These are phyloP conservation scores for Leishmania major DNA, from an alignment of 208 protist genomes.

Conservation along the genomic window DNA sequence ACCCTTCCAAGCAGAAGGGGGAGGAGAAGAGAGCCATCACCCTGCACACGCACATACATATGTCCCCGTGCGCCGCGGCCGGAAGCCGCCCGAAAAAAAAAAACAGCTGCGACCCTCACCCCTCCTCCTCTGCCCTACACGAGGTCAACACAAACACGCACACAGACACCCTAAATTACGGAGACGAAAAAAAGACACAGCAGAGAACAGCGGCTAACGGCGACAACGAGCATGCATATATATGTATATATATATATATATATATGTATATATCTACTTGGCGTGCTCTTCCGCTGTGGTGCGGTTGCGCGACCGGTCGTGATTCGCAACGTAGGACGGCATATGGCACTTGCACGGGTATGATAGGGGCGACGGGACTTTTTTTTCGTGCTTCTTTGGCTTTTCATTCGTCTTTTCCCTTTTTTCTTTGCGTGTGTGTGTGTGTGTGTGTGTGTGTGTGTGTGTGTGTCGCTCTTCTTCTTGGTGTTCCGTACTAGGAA, in stretches of 20 bases:
- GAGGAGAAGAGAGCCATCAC: background rate
- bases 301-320: too few species aligned
- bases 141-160: too few species aligned
- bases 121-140: too few species aligned
- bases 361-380: background rate
- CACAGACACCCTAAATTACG: background rate
- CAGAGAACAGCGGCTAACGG: background rate
- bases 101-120: background rate
- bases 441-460: too few species aligned
- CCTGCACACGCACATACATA: background rate
- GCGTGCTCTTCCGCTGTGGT: too few species aligned
- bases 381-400: background rate
- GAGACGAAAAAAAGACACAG: background rate
- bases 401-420: background rate
- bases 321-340: too few species aligned
- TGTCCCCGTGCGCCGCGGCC: background rate
- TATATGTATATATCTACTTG: background rate
- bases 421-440: background rate
- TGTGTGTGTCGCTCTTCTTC: background rate
- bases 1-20: background rate
- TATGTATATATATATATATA: background rate
- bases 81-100: background rate
- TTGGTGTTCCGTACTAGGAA: background rate
- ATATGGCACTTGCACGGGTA: background rate
- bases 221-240: background rate